These are phyloP conservation scores for Plasmodium coatneyi DNA, from an alignment of 169 alveolate genomes.

Conservation along the genomic window DNA sequence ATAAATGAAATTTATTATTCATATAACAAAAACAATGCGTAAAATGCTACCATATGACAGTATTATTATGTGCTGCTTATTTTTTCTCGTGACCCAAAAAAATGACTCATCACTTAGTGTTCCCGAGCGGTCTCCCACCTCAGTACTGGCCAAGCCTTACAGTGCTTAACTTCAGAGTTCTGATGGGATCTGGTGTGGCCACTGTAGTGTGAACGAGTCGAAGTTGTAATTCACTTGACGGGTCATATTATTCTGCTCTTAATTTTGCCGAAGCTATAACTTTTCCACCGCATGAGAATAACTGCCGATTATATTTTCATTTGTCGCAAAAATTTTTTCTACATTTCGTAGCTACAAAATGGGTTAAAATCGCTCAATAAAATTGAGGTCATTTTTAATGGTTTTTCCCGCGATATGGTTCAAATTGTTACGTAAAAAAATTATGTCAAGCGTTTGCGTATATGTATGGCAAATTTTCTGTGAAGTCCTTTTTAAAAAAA, in stretches of 20 bases:
- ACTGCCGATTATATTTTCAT: not conserved
- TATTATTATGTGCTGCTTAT: not conserved
- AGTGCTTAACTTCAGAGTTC: conserved; percentile 94
- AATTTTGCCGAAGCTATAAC: not conserved
- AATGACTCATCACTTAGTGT: conserved; percentile 78
- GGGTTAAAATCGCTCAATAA: not conserved
- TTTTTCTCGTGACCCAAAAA: not conserved
- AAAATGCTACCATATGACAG: not conserved
- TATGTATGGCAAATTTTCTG: not conserved
- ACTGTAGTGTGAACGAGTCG: conserved; percentile 89
- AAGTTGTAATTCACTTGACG: not conserved
- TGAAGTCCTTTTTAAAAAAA: no score
- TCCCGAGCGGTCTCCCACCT: conserved; percentile 95
- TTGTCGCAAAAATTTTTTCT: not conserved
- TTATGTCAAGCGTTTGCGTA: not conserved
- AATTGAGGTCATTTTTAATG: not conserved
- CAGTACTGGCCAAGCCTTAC: conserved; percentile 92
- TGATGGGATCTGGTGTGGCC: conserved; percentile 94
- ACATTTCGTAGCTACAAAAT: no score
- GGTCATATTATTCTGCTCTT: not conserved
- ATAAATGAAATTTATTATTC: no score
- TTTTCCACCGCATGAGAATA: not conserved
- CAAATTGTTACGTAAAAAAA: not conserved
- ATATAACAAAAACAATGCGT: no score
- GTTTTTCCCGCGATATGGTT: not conserved